Evolutionary conservation across 192 early-diverging fungal species (phyloP).

Genomic region (Coemansia sp.): DNA sequence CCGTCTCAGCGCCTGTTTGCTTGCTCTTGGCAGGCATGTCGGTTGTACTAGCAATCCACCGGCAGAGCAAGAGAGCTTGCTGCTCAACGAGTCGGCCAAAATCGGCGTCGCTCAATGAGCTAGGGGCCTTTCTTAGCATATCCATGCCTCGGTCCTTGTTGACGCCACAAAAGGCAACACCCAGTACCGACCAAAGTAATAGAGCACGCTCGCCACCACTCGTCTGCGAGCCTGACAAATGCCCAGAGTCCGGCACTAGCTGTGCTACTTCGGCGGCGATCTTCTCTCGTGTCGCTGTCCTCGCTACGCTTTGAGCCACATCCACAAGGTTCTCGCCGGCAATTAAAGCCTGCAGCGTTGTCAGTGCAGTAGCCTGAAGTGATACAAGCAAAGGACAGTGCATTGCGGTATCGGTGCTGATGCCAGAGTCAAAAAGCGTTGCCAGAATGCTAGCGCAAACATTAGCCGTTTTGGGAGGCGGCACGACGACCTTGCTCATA

Average conservation of each 20-base stretch:
- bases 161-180: constrained; percentile 13
- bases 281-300: constrained; percentile 10
- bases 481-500: constrained; percentile 32
- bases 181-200: constrained; percentile 11
- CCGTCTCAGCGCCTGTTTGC: neutral
- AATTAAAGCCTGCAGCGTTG: constrained; percentile 13
- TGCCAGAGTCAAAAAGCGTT: constrained; percentile 5
- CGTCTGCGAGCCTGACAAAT: neutral
- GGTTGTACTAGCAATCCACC: neutral
- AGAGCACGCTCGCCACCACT: constrained; percentile 4
- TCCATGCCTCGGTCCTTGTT: constrained; percentile 9
- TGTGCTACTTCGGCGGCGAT: neutral
- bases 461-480: constrained; percentile 10
- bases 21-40: neutral
- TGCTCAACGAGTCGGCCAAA: neutral
- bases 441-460: constrained; percentile 12
- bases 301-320: constrained; percentile 1
- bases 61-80: constrained; percentile 24
- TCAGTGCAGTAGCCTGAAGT: constrained; percentile 7
- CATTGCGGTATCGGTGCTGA: neutral
- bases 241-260: neutral
- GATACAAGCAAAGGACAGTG: neutral
- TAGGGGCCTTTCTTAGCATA: neutral
- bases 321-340: neutral
- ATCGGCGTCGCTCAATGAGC: neutral